Evolutionary conservation across 73 alveolate genomes (phyloP).

Genomic region (Stentor coeruleus): DNA sequence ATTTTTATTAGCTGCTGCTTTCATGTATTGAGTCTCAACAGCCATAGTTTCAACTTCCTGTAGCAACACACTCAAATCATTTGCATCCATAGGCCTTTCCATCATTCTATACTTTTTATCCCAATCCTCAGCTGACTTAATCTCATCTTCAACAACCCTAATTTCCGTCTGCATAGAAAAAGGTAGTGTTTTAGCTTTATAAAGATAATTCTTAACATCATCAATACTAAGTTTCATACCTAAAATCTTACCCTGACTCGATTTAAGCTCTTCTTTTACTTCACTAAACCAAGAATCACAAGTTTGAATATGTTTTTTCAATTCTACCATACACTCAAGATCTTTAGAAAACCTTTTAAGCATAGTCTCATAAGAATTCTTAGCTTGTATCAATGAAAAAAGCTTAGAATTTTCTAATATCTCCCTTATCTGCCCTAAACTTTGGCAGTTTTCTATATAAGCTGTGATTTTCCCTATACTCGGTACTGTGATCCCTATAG

Average conservation of each 20-base stretch:
- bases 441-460: neutral
- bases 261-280: neutral
- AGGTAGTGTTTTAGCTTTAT: conserved; percentile 8
- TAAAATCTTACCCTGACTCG: neutral
- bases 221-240: neutral
- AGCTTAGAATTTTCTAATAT: neutral
- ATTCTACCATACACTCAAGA: neutral
- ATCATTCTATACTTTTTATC: neutral
- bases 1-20: neutral
- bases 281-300: neutral
- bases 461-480: neutral
- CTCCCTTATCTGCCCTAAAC: neutral
- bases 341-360: neutral
- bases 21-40: conserved; percentile 1
- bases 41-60: neutral
- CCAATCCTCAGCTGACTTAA: neutral
- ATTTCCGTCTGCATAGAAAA: neutral
- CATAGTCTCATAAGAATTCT: neutral
- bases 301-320: neutral
- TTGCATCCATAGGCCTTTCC: conserved; percentile 5
- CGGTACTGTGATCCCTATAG: neutral
- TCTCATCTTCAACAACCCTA: neutral
- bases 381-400: neutral
- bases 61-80: neutral
- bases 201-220: neutral